Evolutionary conservation across 352 stramenopile species (phyloP).

Genomic region (Blastocystis sp.): DNA sequence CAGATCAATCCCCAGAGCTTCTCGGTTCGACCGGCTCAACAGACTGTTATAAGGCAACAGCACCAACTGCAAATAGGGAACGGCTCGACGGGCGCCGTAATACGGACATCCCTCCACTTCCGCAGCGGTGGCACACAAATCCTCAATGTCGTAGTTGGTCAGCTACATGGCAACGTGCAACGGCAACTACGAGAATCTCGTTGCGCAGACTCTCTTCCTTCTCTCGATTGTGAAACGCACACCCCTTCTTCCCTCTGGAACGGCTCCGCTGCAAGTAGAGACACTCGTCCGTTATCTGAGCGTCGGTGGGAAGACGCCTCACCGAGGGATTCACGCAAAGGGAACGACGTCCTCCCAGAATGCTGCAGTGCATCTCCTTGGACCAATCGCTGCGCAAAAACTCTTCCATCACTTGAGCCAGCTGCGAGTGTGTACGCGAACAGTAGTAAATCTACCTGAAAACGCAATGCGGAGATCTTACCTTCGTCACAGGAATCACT

Average conservation of each 20-base stretch:
- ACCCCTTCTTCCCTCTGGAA: neutral
- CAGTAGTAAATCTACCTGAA: constrained; percentile 68
- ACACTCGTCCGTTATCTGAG: constrained; percentile 68
- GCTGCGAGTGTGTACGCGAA: constrained; percentile 71
- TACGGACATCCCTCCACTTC: constrained; percentile 86
- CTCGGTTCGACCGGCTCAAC: constrained; percentile 75
- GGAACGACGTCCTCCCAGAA: constrained; percentile 65
- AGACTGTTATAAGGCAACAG: constrained; percentile 79
- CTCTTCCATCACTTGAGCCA: constrained; percentile 72
- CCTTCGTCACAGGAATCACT: constrained; percentile 13
- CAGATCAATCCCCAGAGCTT: constrained; percentile 75
- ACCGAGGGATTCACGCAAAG: constrained; percentile 68
- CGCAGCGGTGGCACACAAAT: constrained; percentile 76
- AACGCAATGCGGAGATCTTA: neutral
- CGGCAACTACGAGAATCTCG: constrained; percentile 45
- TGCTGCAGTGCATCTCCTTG: constrained; percentile 63
- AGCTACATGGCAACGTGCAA: constrained; percentile 44
- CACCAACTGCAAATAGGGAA: constrained; percentile 73
- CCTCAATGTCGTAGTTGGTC: constrained; percentile 79
- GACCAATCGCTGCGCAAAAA: constrained; percentile 66
- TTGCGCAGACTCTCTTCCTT: constrained; percentile 18
- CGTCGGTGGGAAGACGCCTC: constrained; percentile 62
- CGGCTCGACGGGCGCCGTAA: constrained; percentile 80
- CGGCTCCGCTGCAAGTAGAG: constrained; percentile 64
- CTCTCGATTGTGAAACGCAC: neutral